Evolutionary conservation across 148 eudicot genomes (phyloP).

Genomic region (Simmondsia chinensis): DNA sequence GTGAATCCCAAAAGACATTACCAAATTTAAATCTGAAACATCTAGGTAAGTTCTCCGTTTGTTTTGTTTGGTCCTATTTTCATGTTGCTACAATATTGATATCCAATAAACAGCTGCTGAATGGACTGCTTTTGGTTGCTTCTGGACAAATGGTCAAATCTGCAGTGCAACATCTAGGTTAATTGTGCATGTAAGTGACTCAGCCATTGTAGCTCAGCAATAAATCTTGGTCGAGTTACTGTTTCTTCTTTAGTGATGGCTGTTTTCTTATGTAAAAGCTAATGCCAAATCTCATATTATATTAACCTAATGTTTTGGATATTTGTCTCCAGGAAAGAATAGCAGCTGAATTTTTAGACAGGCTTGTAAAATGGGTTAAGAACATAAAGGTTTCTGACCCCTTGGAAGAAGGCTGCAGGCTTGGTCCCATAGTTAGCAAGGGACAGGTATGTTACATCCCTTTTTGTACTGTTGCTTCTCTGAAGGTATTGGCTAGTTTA

Average conservation of each 20-base stretch:
- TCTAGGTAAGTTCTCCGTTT: too few species aligned
- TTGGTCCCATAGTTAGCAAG: constrained; percentile 89
- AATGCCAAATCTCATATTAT: background rate
- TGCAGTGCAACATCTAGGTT: constrained; percentile 99
- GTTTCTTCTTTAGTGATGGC: background rate
- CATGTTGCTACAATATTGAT: too few species aligned
- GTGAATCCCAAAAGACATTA: too few species aligned
- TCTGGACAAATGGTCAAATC: constrained; percentile 99
- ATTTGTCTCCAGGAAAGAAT: constrained; percentile 68
- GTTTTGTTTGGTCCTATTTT: too few species aligned
- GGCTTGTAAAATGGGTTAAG: constrained; percentile 76
- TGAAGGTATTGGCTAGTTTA: too few species aligned
- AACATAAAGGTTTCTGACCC: constrained; percentile 93
- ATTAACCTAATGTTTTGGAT: too few species aligned
- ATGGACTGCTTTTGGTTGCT: constrained; percentile 91
- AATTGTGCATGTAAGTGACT: constrained; percentile 83
- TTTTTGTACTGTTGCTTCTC: background rate
- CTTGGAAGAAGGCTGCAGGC: constrained; percentile 89
- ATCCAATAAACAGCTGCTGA: constrained; percentile 83
- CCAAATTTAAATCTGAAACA: too few species aligned
- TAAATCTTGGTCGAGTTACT: background rate
- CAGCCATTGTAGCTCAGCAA: background rate
- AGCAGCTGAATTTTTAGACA: constrained; percentile 69
- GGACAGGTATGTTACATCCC: constrained; percentile 55
- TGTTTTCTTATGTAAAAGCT: background rate